phyloP scores from a whole-genome alignment of 2,329 filamentous ascomycete species.

The Cytospora piceae region DNA sequence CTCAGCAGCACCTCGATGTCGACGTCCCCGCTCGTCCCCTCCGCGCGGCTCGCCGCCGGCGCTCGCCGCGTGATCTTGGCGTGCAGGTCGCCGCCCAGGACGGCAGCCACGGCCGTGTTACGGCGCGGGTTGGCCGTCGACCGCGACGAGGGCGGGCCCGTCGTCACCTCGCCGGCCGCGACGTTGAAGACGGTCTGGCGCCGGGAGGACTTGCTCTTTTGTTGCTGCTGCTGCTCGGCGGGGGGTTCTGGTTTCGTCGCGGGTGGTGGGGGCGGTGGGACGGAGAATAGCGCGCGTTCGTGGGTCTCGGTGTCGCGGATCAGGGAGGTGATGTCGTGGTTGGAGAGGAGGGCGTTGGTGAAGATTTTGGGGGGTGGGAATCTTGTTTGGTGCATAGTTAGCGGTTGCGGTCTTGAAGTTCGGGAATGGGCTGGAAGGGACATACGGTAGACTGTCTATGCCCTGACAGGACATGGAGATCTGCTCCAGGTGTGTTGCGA shows the following conservation, averaged over 20 bases:
- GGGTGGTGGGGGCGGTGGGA: slow-evolving; percentile 69
- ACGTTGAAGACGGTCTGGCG: slow-evolving; percentile 70
- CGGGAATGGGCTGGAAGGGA: slow-evolving; percentile 9
- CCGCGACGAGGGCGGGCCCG: slow-evolving; percentile 52
- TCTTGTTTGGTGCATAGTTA: slow-evolving; percentile 47
- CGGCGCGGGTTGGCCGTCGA: slow-evolving; percentile 59
- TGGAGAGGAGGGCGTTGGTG: slow-evolving; percentile 86
- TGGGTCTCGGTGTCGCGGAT: slow-evolving; percentile 95
- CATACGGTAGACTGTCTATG: slow-evolving; percentile 75
- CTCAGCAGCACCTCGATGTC: slow-evolving; percentile 84
- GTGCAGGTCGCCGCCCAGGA: slow-evolving; percentile 85
- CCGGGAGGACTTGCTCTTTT: slow-evolving; percentile 42
- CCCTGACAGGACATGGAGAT: slow-evolving; percentile 76
- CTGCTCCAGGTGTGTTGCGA: slow-evolving; percentile 74
- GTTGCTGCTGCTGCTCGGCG: slow-evolving; percentile 41
- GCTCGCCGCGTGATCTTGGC: slow-evolving; percentile 70
- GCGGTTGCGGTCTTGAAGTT: not conserved
- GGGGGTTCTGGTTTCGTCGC: slow-evolving; percentile 49
- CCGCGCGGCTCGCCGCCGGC: slow-evolving; percentile 50
- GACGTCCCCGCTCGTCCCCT: slow-evolving; percentile 67
- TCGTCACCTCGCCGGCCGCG: slow-evolving; percentile 64
- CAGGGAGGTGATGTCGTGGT: slow-evolving; percentile 88
- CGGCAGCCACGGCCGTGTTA: slow-evolving; percentile 86
- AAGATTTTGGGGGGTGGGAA: slow-evolving; percentile 94
- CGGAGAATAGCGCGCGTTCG: slow-evolving; percentile 92